Conservation (phyloP, 139 green algal species). For the Ettlia oleoabundans region DNA sequence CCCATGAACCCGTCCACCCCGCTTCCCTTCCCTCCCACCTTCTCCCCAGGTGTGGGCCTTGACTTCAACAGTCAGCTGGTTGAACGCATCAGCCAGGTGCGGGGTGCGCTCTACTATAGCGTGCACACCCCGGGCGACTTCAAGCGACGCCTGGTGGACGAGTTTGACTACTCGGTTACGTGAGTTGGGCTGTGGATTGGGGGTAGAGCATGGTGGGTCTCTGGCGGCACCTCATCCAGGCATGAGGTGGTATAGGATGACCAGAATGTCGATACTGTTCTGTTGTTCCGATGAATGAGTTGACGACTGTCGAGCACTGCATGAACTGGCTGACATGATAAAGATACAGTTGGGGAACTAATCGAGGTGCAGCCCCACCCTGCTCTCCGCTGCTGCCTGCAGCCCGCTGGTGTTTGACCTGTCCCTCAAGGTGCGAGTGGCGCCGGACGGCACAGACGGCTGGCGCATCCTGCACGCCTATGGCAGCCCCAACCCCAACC, state of each 20-base stretch:
- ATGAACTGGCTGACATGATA: no score
- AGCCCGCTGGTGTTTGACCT: slow-evolving; percentile 51
- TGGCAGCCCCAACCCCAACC: slow-evolving; percentile 38
- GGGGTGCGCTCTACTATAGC: slow-evolving; percentile 42
- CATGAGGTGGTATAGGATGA: no score
- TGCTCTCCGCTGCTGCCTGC: not conserved
- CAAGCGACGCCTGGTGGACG: slow-evolving; percentile 38
- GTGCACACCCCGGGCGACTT: slow-evolving; percentile 47
- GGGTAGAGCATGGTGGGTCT: no score
- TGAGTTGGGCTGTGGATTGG: no score
- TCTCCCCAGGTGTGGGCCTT: slow-evolving; percentile 31
- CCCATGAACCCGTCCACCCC: not conserved
- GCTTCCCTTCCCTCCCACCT: not conserved
- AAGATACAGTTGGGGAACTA: no score
- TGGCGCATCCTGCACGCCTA: slow-evolving; percentile 46
- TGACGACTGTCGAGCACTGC: no score
- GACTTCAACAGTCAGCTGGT: slow-evolving; percentile 52
- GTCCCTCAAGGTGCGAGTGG: slow-evolving; percentile 6
- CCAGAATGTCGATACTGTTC: no score
- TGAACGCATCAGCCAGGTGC: slow-evolving; percentile 18
- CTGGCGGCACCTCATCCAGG: no score
- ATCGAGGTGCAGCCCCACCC: not conserved
- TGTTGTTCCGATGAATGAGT: no score
- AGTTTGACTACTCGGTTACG: slow-evolving; percentile 46
- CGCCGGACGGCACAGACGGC: not conserved